These are phyloP conservation scores for Spizellomyces punctatus DNA, from an alignment of 192 early-diverging fungal genomes.

Conservation along the genomic window DNA sequence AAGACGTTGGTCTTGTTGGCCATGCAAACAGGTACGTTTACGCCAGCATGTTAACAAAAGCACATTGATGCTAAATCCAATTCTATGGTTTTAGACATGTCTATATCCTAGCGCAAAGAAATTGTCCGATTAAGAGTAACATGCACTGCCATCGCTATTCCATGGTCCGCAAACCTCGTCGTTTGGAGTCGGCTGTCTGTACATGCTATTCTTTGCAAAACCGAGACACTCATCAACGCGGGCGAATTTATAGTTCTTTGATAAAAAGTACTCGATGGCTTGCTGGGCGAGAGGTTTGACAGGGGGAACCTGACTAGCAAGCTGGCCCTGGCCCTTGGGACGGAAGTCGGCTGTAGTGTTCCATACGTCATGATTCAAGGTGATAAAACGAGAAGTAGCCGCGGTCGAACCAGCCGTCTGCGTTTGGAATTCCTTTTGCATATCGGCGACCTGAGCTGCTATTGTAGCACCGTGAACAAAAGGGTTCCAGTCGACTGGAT, in stretches of 20 bases:
- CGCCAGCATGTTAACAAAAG: too few species aligned
- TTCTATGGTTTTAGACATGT: too few species aligned
- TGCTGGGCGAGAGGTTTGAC: slow-evolving; percentile 4
- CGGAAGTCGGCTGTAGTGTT: slow-evolving; percentile 2
- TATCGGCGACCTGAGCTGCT: not conserved
- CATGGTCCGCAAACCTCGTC: not conserved
- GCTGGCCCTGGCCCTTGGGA: slow-evolving; percentile 3
- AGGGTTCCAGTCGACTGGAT: not conserved
- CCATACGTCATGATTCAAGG: not conserved
- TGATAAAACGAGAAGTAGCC: not conserved
- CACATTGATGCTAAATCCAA: too few species aligned
- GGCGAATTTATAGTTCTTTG: not conserved
- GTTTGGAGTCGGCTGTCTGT: not conserved
- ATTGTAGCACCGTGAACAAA: not conserved
- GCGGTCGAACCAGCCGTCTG: not conserved
- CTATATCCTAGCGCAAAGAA: too few species aligned
- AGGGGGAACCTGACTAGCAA: not conserved
- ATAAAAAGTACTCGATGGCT: not conserved
- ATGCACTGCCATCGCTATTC: not conserved
- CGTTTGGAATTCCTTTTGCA: not conserved
- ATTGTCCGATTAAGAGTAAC: not conserved
- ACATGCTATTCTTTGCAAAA: not conserved
- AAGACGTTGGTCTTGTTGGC: too few species aligned
- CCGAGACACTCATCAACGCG: not conserved
- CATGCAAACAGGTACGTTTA: too few species aligned